Base-by-base conservation (phyloP, 441 rosid genomes). In the Pelargonium citronellum region DNA sequence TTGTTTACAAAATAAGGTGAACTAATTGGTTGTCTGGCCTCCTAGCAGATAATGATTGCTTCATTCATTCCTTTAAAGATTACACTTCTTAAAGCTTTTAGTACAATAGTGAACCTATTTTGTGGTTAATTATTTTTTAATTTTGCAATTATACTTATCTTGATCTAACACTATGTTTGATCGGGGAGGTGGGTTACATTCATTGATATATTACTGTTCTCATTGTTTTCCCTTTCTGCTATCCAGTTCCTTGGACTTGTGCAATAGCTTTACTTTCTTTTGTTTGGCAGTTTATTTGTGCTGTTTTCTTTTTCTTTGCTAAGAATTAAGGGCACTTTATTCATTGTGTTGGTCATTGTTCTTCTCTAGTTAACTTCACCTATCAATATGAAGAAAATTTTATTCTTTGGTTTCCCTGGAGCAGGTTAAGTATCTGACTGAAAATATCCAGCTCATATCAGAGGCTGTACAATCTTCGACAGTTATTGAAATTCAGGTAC, bases 401-500 rank as follows among this genome's bases (percentile, higher is more conserved):
- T 24, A 24, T 19, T 69, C 27, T n/a, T 30, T 55, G n/a, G 20
- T 20, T 39, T 71, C 66, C 57, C 61, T 66, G 10, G 37, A 15
- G 17, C 69, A 71, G 74, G 41, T 71, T n/a, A 30, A 37, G 64
- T 11, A 34, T 39, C 57, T 71, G 64, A 71, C 74, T 5, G 47
- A 39, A 37, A 61, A 71, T 66, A 43, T 66, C 37, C 53, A 53
- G 46, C 61, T 66, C 37, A 71, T 71, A 53, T 22, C 66, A 64
- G 74, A 71, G 37, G 64, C 74, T 13, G 34, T 71, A 43, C 69
- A 57, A 66, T 17, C 11, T 66, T 71, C 74, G 3, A 34, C 69
- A 37, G n/a, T 71, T 19, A 69, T 71, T 57, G 78, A 75, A 75
- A 68, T 71, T 12, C 78, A 71, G 78, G 78, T 75, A 60, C n/a